Evolutionary conservation across 257 asterid genomes (phyloP).

Genomic region (Plantago major): DNA sequence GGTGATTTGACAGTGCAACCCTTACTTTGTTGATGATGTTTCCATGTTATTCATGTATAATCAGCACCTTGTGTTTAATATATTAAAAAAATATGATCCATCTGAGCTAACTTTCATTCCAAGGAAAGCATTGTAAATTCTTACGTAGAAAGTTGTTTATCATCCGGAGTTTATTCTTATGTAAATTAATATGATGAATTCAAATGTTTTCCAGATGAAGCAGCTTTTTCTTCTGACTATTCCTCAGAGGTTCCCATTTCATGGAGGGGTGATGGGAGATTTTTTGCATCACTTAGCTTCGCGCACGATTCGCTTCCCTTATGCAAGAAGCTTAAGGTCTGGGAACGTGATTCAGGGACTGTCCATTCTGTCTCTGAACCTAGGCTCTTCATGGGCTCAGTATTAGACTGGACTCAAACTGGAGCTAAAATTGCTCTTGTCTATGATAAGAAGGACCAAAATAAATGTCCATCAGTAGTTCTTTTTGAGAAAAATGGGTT

Average conservation of each 20-base stretch:
- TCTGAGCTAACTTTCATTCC: not conserved
- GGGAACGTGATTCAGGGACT: constrained; percentile 93
- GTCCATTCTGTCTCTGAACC: constrained; percentile 79
- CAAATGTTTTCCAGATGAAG: constrained; percentile 47
- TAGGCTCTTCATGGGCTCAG: constrained; percentile 66
- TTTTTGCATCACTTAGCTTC: constrained; percentile 68
- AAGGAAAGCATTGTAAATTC: not conserved
- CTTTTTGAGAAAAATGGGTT: constrained; percentile 87
- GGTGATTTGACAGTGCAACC: not conserved
- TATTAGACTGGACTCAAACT: constrained; percentile 76
- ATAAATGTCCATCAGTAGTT: constrained; percentile 59
- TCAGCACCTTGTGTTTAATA: no score
- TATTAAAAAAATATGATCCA: no score
- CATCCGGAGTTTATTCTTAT: not conserved
- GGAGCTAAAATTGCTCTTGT: constrained; percentile 83
- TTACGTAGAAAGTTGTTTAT: not conserved
- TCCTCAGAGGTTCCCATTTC: constrained; percentile 53
- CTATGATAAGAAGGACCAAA: constrained; percentile 49
- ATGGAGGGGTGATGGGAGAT: constrained; percentile 96
- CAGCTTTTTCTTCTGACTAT: constrained; percentile 39
- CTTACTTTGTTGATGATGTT: no score
- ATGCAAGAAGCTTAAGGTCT: constrained; percentile 71
- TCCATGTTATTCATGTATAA: no score
- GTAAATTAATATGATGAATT: constrained; percentile 13
- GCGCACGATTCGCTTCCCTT: constrained; percentile 42